phyloP scores from a whole-genome alignment of 352 stramenopile species.

The Pythium dissimile region DNA sequence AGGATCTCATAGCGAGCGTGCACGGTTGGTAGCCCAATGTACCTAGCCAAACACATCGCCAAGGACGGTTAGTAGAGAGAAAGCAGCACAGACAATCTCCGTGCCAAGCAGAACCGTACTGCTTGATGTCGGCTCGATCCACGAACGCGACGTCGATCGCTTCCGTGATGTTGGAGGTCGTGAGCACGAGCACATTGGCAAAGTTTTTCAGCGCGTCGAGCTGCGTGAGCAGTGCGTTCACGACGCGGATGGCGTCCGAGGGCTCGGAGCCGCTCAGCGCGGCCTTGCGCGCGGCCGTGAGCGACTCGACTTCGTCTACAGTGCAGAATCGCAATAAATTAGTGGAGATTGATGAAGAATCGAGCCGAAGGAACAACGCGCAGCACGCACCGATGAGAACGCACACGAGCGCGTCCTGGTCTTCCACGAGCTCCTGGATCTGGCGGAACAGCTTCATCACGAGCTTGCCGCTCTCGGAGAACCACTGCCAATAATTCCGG shows the following conservation, averaged over 20 bases:
- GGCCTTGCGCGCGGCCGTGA: constrained; percentile 78
- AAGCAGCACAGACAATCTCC: too few relatives aligned
- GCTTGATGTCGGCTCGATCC: constrained; percentile 91
- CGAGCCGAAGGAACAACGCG: too few relatives aligned
- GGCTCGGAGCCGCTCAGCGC: constrained; percentile 77
- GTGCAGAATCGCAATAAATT: constrained; percentile 7
- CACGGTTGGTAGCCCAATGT: constrained; percentile 55
- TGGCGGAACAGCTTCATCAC: constrained; percentile 91
- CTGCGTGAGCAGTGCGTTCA: constrained; percentile 91
- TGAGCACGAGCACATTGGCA: constrained; percentile 91
- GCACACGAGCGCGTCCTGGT: constrained; percentile 85
- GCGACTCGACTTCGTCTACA: constrained; percentile 90
- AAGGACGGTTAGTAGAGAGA: too few relatives aligned
- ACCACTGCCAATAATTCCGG: constrained; percentile 74
- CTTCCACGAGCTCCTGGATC: constrained; percentile 89
- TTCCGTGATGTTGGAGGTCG: constrained; percentile 91
- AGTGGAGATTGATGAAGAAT: too few relatives aligned
- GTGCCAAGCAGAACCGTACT: constrained; percentile 45
- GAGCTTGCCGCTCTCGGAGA: constrained; percentile 93
- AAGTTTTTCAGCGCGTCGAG: constrained; percentile 80
- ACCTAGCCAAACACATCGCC: too few relatives aligned
- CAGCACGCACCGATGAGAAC: constrained; percentile 90
- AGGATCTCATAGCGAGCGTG: constrained; percentile 84
- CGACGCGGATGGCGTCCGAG: constrained; percentile 89
- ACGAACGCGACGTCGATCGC: constrained; percentile 92